Base-by-base conservation (phyloP, 1,284 basidiomycete genomes). In the Butyriboletus appendiculatus region DNA sequence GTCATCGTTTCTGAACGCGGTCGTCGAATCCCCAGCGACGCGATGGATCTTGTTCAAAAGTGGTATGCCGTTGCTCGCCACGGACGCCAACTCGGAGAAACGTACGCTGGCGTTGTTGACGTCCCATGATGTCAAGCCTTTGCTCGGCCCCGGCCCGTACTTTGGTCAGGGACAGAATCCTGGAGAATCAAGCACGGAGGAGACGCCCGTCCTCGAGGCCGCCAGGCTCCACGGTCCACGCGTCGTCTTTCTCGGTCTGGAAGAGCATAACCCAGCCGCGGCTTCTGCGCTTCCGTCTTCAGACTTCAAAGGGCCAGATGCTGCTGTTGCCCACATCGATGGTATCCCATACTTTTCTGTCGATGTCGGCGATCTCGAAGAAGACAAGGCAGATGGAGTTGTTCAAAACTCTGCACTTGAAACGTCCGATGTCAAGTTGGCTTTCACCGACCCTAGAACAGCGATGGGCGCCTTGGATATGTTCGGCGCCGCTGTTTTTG, bases 331-430 rank as follows among this genome's bases (percentile, higher is more conserved):
- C 43, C 82, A 85, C 53, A 77, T 94, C 10, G 69, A 83, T 39
- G 92, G 92, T 20, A 82, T 80, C 4, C 85, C 91, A 0, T 93
- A 88, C 68, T 96, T 95, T 69, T 79, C 92, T 0, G 61, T 96
- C 54, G 92, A 95, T 67, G 77, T 91, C 1, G 78, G 77, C 7
- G 80, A 82, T 44, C 67, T 83, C 15, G 75, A 77, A 4, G 67
- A 82, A 18, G 63, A 72, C 26, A 63, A 72, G 39, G 60, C 87
- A 14, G 73, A 81, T 16, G 68, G 71, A 16, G 63, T 81, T 1
- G 59, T 90, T 40, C 74, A 75, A 57, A 65, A 69, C 26, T 73
- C 76, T 1, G 65, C 71, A 14, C 65, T 69, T 7, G 73, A 67
- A 28, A 70, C 67, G 58, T 71, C 72, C 38, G 79, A 74, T 41